Percentiles rank a stretch among this genome's conserved stretches.
Evolutionary conservation across 805 yeast genomes (phyloP).

Genomic region (Starmerella vaccinii): DNA sequence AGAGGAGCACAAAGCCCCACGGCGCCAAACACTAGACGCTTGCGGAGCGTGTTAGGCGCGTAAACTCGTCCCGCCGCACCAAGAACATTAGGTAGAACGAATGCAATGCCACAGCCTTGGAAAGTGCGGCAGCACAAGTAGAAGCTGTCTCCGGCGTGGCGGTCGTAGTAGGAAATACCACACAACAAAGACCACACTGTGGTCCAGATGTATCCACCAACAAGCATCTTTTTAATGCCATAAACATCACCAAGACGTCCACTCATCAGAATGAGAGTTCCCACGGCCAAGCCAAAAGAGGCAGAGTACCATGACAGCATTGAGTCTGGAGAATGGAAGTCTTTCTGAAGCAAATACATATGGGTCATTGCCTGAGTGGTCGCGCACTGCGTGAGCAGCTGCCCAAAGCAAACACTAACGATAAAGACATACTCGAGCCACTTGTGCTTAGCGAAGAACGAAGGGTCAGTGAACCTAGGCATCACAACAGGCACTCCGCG

Average conservation of each 20-base stretch:
- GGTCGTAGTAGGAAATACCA: constrained; percentile 46
- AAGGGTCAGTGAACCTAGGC: constrained; percentile 13
- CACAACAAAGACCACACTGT: constrained; percentile 49
- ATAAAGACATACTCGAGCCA: constrained; percentile 25
- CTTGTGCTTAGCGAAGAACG: constrained; percentile 11
- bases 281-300: constrained; percentile 58
- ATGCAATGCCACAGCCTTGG: constrained; percentile 57
- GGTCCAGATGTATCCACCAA: constrained; percentile 48
- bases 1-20: constrained; percentile 55
- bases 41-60: constrained; percentile 28
- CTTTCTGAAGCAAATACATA: constrained; percentile 28
- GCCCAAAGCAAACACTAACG: constrained; percentile 27
- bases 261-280: constrained; percentile 57
- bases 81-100: constrained; percentile 49
- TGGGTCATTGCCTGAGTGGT: constrained; percentile 30
- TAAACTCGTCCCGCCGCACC: constrained; percentile 42
- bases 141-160: constrained; percentile 25
- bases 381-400: constrained; percentile 35
- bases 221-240: constrained; percentile 48
- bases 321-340: constrained; percentile 27
- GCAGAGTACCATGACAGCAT: constrained; percentile 56
- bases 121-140: constrained; percentile 42
- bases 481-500: not conserved
- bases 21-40: constrained; percentile 45
- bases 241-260: constrained; percentile 66